Percentiles rank a stretch among this genome's conserved stretches.
Evolutionary conservation across 306 rosid genomes (phyloP).

Genomic region (Purshia tridentata): DNA sequence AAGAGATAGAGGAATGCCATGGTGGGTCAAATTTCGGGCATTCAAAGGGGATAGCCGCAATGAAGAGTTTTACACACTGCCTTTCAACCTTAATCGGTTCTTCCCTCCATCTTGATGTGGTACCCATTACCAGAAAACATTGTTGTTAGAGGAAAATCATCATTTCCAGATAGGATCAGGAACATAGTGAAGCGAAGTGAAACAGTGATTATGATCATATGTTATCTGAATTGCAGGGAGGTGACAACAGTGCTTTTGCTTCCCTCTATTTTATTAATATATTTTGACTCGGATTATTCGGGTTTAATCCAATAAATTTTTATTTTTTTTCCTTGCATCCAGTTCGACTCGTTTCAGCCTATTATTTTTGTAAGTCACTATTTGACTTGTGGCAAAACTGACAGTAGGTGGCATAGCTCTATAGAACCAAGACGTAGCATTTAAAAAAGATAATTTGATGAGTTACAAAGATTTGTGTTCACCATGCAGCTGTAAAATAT

Average conservation of each 20-base stretch:
- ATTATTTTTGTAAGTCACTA: background rate
- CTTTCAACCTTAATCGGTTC: conserved; percentile 93
- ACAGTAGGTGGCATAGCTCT: background rate
- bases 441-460: too few species aligned
- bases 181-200: conserved; percentile 32
- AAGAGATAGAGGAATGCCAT: conserved; percentile 97
- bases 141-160: conserved; percentile 61
- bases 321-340: conserved; percentile 2
- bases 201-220: conserved; percentile 7
- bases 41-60: conserved; percentile 86
- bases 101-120: conserved; percentile 71
- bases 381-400: background rate
- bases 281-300: conserved; percentile 40
- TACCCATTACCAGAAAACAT: conserved; percentile 11
- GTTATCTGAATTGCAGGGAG: conserved; percentile 23
- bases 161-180: conserved; percentile 52
- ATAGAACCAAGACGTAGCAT: too few species aligned
- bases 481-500: background rate
- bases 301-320: conserved; percentile 37
- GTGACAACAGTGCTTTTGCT: conserved; percentile 19
- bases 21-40: conserved; percentile 93
- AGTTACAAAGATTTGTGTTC: background rate
- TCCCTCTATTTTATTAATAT: conserved; percentile 19
- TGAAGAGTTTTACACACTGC: conserved; percentile 97
- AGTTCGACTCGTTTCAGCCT: background rate